These are phyloP conservation scores for Synchytrium microbalum DNA, from an alignment of 371 early-diverging fungal species.

Conservation along the genomic window DNA sequence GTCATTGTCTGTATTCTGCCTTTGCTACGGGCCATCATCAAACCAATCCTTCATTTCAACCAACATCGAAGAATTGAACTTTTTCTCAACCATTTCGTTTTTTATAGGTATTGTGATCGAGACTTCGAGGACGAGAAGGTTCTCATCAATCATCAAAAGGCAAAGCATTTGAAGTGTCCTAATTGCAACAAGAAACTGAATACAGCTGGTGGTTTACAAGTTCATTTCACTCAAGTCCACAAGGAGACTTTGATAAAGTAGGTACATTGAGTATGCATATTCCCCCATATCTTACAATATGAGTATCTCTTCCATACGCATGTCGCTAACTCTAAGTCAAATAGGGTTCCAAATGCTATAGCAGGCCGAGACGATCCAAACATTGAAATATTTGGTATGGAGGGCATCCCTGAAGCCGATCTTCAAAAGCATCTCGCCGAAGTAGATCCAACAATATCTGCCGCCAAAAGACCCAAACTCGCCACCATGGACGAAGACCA, in stretches of 20 bases:
- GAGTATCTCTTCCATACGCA: background rate
- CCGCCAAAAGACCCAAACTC: slow-evolving; percentile 14
- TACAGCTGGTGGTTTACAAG: slow-evolving; percentile 85
- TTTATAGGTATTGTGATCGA: slow-evolving; percentile 96
- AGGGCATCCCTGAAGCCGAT: slow-evolving; percentile 84
- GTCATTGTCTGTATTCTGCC: background rate
- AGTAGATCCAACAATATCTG: slow-evolving; percentile 20
- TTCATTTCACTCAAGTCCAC: slow-evolving; percentile 89
- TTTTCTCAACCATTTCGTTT: slow-evolving; percentile 16
- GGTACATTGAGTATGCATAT: slow-evolving; percentile 16
- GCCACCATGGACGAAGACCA: slow-evolving; percentile 17
- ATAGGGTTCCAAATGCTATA: slow-evolving; percentile 79
- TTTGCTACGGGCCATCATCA: background rate
- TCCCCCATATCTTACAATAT: slow-evolving; percentile 4
- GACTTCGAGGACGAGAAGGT: slow-evolving; percentile 95
- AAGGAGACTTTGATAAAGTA: slow-evolving; percentile 75
- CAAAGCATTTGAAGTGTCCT: slow-evolving; percentile 88
- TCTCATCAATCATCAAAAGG: slow-evolving; percentile 83
- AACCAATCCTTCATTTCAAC: background rate
- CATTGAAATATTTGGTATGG: slow-evolving; percentile 92
- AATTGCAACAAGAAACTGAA: slow-evolving; percentile 77
- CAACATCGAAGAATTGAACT: background rate
- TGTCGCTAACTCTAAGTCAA: slow-evolving; percentile 1
- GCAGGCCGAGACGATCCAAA: slow-evolving; percentile 77
- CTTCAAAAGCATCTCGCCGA: slow-evolving; percentile 55